Base-by-base conservation (phyloP, 805 yeast species). In the Wickerhamiella galacta region DNA sequence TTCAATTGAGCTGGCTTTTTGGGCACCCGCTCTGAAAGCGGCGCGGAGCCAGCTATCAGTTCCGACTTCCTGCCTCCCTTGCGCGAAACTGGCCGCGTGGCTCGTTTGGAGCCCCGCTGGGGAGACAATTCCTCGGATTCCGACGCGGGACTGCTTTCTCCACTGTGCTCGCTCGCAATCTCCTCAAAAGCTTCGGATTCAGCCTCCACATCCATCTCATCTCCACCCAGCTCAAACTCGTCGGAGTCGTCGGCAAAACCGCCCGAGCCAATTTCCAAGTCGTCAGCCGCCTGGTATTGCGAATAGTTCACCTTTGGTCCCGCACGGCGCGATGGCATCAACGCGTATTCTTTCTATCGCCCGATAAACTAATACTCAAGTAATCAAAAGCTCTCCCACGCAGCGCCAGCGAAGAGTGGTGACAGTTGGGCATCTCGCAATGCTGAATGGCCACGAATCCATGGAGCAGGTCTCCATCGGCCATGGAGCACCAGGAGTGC, bases 131-230 rank as follows among this genome's bases (percentile, higher is more conserved):
- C n/a, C n/a, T n/a, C n/a, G n/a, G n/a, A n/a, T n/a, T n/a, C n/a
- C n/a, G n/a, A n/a, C n/a, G n/a, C n/a, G n/a, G n/a, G n/a, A n/a
- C n/a, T n/a, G n/a, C n/a, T n/a, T n/a, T n/a, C n/a, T n/a, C n/a
- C n/a, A n/a, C n/a, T n/a, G 4, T 25, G 16, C 34, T 31, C 23
- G 29, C 18, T 15, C 18, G 16, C 25, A 3, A 25, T 25, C 21
- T 31, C 34, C 22, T n/a, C n/a, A n/a, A n/a, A n/a, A n/a, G 11
- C 26, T 6, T 28, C 32, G n/a, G 20, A 9, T n/a, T 31, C 34
- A 14, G 16, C 23, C 4, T 20, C 32, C 19, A 14, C 26, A 3
- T 23, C 29, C 6, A n/a, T 29, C 19, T 28, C 32, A 4, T 10
- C 25, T 6, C 21, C 36, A 3, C 25, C 20, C n/a, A 26, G 32